Percentiles rank a stretch among this genome's conserved stretches.
Evolutionary conservation across 441 rosid species (phyloP).

Genomic region (Capsella rubella): DNA sequence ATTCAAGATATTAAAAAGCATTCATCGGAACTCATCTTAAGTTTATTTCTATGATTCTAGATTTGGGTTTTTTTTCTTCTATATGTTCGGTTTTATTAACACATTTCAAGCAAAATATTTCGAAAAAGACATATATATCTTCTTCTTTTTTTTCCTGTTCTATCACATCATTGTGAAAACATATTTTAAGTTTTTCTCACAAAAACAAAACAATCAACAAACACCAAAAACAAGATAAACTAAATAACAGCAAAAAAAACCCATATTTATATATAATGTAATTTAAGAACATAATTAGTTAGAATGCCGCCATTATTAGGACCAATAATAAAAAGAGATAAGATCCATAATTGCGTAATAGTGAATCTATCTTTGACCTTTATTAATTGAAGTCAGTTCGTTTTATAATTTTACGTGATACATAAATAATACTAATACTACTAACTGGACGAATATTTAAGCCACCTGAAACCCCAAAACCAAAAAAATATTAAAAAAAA

Average conservation of each 20-base stretch:
- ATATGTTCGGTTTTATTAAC: too few relatives aligned
- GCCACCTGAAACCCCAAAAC: constrained; percentile 5
- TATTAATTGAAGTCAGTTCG: constrained; percentile 27
- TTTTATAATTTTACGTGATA: constrained; percentile 27
- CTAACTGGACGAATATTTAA: constrained; percentile 29
- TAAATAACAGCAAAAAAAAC: background rate
- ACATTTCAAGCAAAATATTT: background rate
- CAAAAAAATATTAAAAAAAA: background rate
- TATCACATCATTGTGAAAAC: background rate
- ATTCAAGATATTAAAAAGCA: too few relatives aligned
- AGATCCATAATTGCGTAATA: constrained; percentile 41
- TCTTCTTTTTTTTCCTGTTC: background rate
- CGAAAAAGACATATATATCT: background rate
- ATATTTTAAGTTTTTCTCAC: background rate
- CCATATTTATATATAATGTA: too few relatives aligned
- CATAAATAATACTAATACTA: constrained; percentile 20
- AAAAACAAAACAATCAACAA: background rate
- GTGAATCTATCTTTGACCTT: constrained; percentile 35
- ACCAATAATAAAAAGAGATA: constrained; percentile 42
- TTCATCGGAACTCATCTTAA: too few relatives aligned
- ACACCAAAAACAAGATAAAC: background rate
- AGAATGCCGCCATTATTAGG: constrained; percentile 44
- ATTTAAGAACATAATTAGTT: constrained; percentile 25
- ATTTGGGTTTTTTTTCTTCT: too few relatives aligned
- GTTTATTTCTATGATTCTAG: too few relatives aligned